Evolutionary conservation across 2,329 filamentous ascomycete species (phyloP).

Genomic region (Alternaria tenuissima): DNA sequence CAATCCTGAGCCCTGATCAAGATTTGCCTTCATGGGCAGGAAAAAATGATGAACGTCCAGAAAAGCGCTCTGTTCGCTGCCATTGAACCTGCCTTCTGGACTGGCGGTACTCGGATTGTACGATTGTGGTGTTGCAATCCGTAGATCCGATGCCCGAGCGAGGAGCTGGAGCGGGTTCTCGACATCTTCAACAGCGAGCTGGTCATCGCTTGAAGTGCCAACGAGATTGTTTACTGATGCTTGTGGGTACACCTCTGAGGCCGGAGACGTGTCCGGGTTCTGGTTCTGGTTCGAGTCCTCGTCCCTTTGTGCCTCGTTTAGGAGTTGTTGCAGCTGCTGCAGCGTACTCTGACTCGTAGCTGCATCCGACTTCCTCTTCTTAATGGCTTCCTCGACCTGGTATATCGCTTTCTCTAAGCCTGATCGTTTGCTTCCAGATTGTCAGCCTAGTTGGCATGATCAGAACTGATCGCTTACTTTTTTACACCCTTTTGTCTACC

Average conservation of each 20-base stretch:
- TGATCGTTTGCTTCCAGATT: conserved; percentile 68
- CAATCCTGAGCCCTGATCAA: conserved; percentile 70
- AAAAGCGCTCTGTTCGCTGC: conserved; percentile 51
- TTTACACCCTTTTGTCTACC: conserved; percentile 79
- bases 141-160: conserved; percentile 74
- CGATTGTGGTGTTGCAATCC: conserved; percentile 56
- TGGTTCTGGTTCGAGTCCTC: conserved; percentile 11
- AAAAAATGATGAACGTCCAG: conserved; percentile 71
- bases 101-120: conserved; percentile 36
- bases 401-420: conserved; percentile 77
- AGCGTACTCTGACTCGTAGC: conserved; percentile 33
- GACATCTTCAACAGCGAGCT: conserved; percentile 72
- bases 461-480: conserved; percentile 62
- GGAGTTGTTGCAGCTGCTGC: conserved; percentile 58
- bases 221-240: conserved; percentile 35
- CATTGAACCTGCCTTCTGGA: conserved; percentile 38
- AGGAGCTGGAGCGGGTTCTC: conserved; percentile 79
- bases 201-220: conserved; percentile 47
- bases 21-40: conserved; percentile 67
- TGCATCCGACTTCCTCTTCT: conserved; percentile 41
- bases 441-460: conserved; percentile 12
- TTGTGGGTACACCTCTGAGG: neutral
- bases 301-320: conserved; percentile 57
- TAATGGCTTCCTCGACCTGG: conserved; percentile 73
- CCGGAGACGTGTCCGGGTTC: conserved; percentile 7